Evolutionary conservation across 805 yeast genomes (phyloP).

Genomic region (Millerago galiae): DNA sequence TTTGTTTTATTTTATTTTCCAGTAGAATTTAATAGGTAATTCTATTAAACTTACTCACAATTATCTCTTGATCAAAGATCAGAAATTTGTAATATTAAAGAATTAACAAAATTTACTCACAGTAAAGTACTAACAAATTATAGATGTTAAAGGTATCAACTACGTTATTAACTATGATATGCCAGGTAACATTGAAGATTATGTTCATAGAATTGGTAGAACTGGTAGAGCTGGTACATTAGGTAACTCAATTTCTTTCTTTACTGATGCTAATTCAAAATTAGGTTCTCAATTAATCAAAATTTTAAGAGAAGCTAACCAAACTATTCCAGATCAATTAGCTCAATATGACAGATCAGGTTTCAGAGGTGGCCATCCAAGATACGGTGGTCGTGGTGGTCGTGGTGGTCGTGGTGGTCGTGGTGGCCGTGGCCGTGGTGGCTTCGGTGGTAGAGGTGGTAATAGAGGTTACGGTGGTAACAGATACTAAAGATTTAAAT

Average conservation of each 20-base stretch:
- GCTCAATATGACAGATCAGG: conserved; percentile 70
- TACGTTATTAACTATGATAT: conserved; percentile 91
- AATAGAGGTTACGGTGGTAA: conserved; percentile 13
- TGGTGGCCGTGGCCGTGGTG: conserved; percentile 15
- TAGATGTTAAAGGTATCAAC: conserved; percentile 97
- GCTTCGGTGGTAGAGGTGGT: not conserved
- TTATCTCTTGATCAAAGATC: not conserved
- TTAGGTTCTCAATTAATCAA: conserved; percentile 86
- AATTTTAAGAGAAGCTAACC: conserved; percentile 93
- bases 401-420: conserved; percentile 32
- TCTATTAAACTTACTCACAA: not conserved
- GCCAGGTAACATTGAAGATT: conserved; percentile 98
- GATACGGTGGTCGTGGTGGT: conserved; percentile 32
- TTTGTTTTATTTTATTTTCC: no score
- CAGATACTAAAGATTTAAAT: conserved; percentile 11
- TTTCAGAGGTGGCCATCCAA: conserved; percentile 54
- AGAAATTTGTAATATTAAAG: not conserved
- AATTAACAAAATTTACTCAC: not conserved
- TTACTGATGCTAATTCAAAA: conserved; percentile 81
- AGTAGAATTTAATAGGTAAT: not conserved
- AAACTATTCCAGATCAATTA: conserved; percentile 76
- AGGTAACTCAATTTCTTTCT: conserved; percentile 94
- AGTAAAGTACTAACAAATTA: conserved; percentile 22
- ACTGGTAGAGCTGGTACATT: conserved; percentile 96
- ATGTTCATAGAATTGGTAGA: conserved; percentile 95